Conservation (phyloP, 2,329 filamentous ascomycete genomes). For the Chalaropsis ovoidea region DNA sequence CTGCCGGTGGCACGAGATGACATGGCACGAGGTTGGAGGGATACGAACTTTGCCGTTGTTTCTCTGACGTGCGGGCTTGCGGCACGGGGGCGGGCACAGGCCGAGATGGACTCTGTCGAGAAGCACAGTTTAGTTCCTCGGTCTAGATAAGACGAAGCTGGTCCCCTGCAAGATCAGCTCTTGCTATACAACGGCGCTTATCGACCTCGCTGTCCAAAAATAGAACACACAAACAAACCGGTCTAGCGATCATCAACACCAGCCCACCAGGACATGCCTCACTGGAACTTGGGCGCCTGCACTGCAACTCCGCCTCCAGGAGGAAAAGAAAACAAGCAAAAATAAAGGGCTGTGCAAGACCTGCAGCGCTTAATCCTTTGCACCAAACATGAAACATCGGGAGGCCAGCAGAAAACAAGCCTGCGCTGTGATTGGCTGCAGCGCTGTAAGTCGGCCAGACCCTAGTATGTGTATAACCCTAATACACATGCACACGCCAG, state of each 20-base stretch:
- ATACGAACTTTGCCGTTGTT: neutral
- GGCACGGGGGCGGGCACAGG: neutral
- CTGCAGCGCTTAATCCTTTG: conserved; percentile 10
- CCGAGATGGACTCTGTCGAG: neutral
- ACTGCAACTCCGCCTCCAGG: neutral
- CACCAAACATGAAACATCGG: neutral
- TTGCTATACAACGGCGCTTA: no score
- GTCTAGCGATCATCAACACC: neutral
- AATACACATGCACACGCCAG: neutral
- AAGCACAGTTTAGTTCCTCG: neutral
- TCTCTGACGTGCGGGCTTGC: neutral
- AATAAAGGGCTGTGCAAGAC: neutral
- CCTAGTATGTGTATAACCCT: neutral
- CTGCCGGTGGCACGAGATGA: no score
- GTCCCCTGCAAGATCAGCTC: no score
- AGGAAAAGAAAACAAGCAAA: neutral
- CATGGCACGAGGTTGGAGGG: neutral
- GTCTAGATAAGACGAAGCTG: neutral
- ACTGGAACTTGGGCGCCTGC: neutral
- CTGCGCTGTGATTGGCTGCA: no score
- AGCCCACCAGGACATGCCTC: neutral
- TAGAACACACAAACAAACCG: neutral
- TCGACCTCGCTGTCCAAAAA: neutral
- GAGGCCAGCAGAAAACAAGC: neutral
- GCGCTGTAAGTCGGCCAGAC: neutral